A percentile compares a stretch with the other conserved stretches of the same genome.
Conservation (phyloP, 108 stramenopile genomes). For the Cyclotella cryptica region DNA sequence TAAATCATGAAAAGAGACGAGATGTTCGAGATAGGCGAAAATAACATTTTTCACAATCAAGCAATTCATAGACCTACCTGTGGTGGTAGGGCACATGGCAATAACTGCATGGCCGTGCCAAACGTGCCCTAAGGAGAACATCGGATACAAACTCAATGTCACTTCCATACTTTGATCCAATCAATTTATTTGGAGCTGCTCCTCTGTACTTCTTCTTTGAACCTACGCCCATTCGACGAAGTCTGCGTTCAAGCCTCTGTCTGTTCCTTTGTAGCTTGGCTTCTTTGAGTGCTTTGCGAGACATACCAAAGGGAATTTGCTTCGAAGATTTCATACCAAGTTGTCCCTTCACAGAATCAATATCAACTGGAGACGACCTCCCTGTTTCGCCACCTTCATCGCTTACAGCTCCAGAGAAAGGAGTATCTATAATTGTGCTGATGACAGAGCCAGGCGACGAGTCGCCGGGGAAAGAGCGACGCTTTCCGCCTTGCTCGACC, state of each 20-base stretch:
- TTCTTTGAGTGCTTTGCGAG: constrained; percentile 44
- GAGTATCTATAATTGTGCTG: constrained; percentile 34
- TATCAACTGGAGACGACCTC: constrained; percentile 5
- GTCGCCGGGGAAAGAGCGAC: constrained; percentile 35
- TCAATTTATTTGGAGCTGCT: background rate
- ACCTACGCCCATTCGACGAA: constrained; percentile 41
- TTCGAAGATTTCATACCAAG: constrained; percentile 20
- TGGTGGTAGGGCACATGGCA: constrained; percentile 98
- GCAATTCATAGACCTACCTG: background rate
- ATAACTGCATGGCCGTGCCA: constrained; percentile 88
- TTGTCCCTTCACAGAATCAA: constrained; percentile 15
- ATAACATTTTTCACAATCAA: background rate
- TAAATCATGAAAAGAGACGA: background rate
- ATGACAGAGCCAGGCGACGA: constrained; percentile 52
- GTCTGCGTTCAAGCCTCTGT: constrained; percentile 46
- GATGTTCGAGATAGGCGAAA: background rate
- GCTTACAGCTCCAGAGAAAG: constrained; percentile 48
- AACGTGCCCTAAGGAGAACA: constrained; percentile 58
- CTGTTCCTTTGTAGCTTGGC: constrained; percentile 46
- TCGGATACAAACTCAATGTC: constrained; percentile 46
- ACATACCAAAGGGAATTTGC: constrained; percentile 36
- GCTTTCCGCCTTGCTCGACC: constrained; percentile 30
- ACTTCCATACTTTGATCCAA: constrained; percentile 25
- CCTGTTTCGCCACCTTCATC: constrained; percentile 46
- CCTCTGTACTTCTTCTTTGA: constrained; percentile 31